Evolutionary conservation across 2,329 filamentous ascomycete genomes (phyloP).

Genomic region (Atkinsonella hypoxylon): DNA sequence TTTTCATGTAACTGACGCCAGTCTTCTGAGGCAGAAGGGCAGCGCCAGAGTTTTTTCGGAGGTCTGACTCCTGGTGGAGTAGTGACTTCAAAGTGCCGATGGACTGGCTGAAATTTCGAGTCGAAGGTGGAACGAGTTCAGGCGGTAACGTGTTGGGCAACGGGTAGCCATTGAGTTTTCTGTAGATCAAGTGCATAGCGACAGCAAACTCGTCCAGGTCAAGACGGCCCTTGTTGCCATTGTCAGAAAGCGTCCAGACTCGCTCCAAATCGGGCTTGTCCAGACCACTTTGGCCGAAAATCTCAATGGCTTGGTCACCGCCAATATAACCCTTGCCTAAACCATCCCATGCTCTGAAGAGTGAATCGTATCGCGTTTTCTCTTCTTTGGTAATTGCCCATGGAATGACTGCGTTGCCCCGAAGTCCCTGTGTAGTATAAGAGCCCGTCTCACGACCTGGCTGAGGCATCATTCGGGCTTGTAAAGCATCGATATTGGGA

Average conservation of each 20-base stretch:
- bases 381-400: constrained; percentile 99
- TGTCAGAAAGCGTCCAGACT: constrained; percentile 90
- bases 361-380: constrained; percentile 88
- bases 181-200: constrained; percentile 97
- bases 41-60: constrained; percentile 78
- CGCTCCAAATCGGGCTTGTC: constrained; percentile 83
- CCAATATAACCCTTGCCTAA: constrained; percentile 85
- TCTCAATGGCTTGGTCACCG: constrained; percentile 88
- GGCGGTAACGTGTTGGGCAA: constrained; percentile 77
- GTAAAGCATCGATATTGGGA: constrained; percentile 86
- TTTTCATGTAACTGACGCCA: constrained; percentile 96
- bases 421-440: constrained; percentile 76
- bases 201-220: constrained; percentile 97
- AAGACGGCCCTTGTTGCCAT: constrained; percentile 84
- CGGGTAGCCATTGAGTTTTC: constrained; percentile 91
- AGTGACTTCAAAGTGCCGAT: constrained; percentile 88
- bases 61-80: constrained; percentile 79
- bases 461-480: constrained; percentile 95
- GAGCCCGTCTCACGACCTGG: constrained; percentile 72
- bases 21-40: constrained; percentile 89
- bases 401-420: constrained; percentile 89
- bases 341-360: constrained; percentile 96
- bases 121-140: constrained; percentile 89
- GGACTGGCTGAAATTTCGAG: constrained; percentile 82
- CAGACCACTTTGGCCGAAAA: constrained; percentile 90